Evolutionary conservation across 73 alveolate genomes (phyloP).

Genomic region (Paramecium bursaria): DNA sequence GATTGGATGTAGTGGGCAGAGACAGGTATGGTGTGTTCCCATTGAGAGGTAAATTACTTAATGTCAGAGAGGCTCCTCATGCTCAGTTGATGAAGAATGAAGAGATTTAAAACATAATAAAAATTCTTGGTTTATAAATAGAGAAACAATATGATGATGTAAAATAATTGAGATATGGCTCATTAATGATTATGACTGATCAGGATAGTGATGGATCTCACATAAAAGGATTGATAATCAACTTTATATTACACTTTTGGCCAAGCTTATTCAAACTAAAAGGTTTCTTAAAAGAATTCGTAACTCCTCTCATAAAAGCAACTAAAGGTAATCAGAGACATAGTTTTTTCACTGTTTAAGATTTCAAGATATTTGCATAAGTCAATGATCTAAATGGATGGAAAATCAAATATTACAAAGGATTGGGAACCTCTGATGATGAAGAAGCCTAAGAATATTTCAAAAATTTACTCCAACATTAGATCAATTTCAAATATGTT

Average conservation of each 20-base stretch:
- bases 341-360: slow-evolving; percentile 95
- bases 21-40: slow-evolving; percentile 99
- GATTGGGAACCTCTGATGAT: slow-evolving; percentile 99
- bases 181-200: slow-evolving; percentile 98
- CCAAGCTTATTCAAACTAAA: slow-evolving; percentile 93
- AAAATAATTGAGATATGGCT: slow-evolving; percentile 90
- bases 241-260: slow-evolving; percentile 99
- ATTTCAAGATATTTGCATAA: slow-evolving; percentile 91
- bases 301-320: slow-evolving; percentile 98
- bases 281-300: slow-evolving; percentile 97
- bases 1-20: slow-evolving; percentile 98
- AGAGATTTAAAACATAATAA: slow-evolving; percentile 96
- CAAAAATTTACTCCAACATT: slow-evolving; percentile 89
- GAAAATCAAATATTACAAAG: slow-evolving; percentile 99
- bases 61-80: slow-evolving; percentile 97
- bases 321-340: slow-evolving; percentile 86
- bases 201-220: slow-evolving; percentile 99
- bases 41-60: slow-evolving; percentile 97
- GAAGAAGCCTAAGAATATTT: slow-evolving; percentile 99
- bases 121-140: slow-evolving; percentile 96
- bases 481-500: slow-evolving; percentile 89
- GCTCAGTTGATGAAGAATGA: slow-evolving; percentile 94
- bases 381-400: slow-evolving; percentile 85
- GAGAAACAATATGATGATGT: slow-evolving; percentile 91
- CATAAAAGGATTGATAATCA: slow-evolving; percentile 98